Percentiles rank a stretch among this genome's conserved stretches.
These are phyloP conservation scores for Thermomucor indicae-seudaticae DNA, from an alignment of 371 early-diverging fungal genomes.

Conservation along the genomic window DNA sequence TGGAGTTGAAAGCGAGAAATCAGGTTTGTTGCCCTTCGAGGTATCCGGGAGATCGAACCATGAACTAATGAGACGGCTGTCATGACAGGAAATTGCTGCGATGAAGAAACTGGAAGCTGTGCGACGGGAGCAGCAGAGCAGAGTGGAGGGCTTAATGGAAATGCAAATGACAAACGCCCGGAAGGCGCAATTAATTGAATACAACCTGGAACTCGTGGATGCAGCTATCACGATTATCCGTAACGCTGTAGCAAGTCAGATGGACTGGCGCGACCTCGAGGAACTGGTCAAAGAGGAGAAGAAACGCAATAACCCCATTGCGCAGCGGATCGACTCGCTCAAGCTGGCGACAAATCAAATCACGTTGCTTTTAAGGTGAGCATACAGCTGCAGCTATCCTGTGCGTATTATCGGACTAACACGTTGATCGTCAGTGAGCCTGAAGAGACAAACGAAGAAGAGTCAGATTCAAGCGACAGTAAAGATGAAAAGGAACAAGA, in stretches of 20 bases:
- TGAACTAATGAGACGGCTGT: not conserved
- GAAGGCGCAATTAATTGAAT: slow-evolving; percentile 81
- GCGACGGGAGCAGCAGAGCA: slow-evolving; percentile 72
- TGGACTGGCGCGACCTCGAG: slow-evolving; percentile 95
- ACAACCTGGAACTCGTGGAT: slow-evolving; percentile 81
- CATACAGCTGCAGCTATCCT: not conserved
- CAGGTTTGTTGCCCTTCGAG: slow-evolving; percentile 25
- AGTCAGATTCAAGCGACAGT: slow-evolving; percentile 28
- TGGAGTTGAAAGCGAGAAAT: slow-evolving; percentile 62
- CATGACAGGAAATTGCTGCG: slow-evolving; percentile 65
- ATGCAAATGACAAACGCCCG: slow-evolving; percentile 62
- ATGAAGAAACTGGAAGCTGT: slow-evolving; percentile 81
- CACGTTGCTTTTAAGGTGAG: slow-evolving; percentile 50
- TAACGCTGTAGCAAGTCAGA: slow-evolving; percentile 84
- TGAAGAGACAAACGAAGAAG: slow-evolving; percentile 22
- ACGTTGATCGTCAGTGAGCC: slow-evolving; percentile 22
- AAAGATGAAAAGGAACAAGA: slow-evolving; percentile 26
- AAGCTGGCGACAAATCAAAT: slow-evolving; percentile 76
- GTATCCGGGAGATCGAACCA: not conserved
- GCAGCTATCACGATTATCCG: slow-evolving; percentile 82
- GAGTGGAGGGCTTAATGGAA: slow-evolving; percentile 69
- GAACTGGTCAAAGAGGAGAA: slow-evolving; percentile 84
- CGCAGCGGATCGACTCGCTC: slow-evolving; percentile 64
- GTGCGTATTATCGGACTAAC: not conserved
- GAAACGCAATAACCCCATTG: slow-evolving; percentile 75